Evolutionary conservation across 164 flowering plant species (phyloP).

Genomic region (Magnolia sinica): DNA sequence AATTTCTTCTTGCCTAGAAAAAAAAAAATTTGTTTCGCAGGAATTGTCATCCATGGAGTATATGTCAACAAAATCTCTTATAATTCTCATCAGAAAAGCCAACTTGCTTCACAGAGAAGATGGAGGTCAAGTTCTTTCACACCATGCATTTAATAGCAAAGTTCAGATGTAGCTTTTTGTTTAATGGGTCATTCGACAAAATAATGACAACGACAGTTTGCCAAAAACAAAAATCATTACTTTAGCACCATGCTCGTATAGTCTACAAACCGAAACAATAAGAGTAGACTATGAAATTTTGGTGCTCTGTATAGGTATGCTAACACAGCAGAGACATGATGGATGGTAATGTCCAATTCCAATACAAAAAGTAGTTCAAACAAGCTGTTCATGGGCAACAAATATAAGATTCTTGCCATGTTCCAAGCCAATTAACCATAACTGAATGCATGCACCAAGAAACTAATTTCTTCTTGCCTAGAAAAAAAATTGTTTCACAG

Average conservation of each 20-base stretch:
- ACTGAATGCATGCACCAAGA: background rate
- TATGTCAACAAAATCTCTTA: background rate
- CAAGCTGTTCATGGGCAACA: background rate
- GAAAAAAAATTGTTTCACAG: background rate
- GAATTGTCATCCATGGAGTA: background rate
- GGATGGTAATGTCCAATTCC: background rate
- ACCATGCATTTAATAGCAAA: background rate
- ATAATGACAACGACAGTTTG: background rate
- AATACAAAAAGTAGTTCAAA: background rate
- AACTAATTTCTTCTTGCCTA: background rate
- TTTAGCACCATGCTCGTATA: conserved; percentile 22
- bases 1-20: background rate
- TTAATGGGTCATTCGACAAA: background rate
- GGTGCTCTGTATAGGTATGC: background rate
- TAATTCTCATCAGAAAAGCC: background rate
- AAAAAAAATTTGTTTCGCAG: background rate
- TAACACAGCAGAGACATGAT: background rate
- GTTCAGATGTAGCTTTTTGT: background rate
- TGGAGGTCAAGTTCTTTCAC: background rate
- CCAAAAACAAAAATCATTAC: background rate
- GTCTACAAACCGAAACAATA: conserved; percentile 5
- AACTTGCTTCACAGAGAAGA: background rate
- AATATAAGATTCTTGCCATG: background rate
- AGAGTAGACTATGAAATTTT: conserved; percentile 11
- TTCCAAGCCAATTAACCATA: background rate